Percentiles rank a stretch among this genome's conserved stretches.
Evolutionary conservation across 179 eudicot species (phyloP).

Genomic region (Nepenthes alata): DNA sequence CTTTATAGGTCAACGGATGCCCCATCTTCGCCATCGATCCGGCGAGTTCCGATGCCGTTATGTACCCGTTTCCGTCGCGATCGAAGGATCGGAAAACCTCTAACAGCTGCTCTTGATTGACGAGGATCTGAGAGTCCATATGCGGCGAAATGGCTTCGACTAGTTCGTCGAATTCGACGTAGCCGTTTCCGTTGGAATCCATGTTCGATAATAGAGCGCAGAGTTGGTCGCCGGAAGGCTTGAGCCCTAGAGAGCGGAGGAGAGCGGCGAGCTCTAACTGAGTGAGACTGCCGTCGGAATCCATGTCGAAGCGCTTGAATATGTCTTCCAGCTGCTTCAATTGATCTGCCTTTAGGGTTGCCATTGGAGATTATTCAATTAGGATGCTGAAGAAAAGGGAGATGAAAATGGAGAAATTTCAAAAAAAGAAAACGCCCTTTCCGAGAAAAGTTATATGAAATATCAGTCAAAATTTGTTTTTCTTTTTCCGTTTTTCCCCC

Average conservation of each 20-base stretch:
- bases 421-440: too few species aligned
- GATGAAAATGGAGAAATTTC: too few species aligned
- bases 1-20: slow-evolving; percentile 60
- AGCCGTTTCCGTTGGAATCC: slow-evolving; percentile 70
- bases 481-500: too few species aligned
- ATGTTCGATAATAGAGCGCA: slow-evolving; percentile 37
- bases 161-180: slow-evolving; percentile 63
- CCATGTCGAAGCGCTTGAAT: slow-evolving; percentile 68
- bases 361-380: not conserved
- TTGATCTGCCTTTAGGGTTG: slow-evolving; percentile 25
- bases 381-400: too few species aligned
- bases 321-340: slow-evolving; percentile 47
- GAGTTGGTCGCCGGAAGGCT: slow-evolving; percentile 66
- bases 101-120: slow-evolving; percentile 60
- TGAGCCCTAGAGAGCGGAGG: slow-evolving; percentile 65
- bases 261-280: slow-evolving; percentile 81
- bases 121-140: slow-evolving; percentile 29
- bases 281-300: slow-evolving; percentile 76
- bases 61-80: slow-evolving; percentile 72
- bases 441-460: too few species aligned
- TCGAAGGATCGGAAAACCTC: slow-evolving; percentile 69
- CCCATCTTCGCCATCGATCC: slow-evolving; percentile 86
- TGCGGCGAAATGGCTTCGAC: slow-evolving; percentile 51
- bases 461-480: too few species aligned
- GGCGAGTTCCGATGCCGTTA: slow-evolving; percentile 78